Base-by-base conservation (phyloP, 2,329 filamentous ascomycete species). In the Aspergillus caelatus region DNA sequence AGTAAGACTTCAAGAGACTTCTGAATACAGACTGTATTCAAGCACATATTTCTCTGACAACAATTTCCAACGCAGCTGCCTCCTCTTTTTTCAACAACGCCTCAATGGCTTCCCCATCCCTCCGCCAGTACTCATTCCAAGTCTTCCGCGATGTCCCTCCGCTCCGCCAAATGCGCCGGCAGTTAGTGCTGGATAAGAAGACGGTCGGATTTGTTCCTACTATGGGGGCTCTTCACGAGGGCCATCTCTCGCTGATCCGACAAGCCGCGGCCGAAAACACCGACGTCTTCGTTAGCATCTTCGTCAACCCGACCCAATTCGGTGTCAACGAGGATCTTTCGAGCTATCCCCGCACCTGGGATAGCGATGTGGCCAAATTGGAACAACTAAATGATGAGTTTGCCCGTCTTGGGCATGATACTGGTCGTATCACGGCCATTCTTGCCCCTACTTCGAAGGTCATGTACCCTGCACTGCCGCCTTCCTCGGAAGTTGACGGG, bases 251-350 rank as follows among this genome's bases (percentile, higher is more conserved):
- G 4, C 86, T 99, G 26, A 91, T 97, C 72, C 91, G 92, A 63
- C 86, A 89, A 70, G 95, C 95, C 3, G 94, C 94, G 1, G 83
- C 84, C 55, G 92, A 96, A 72, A 95, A 93, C 80, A 90, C 91
- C 68, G 87, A 93, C 70, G 91, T 98, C 62, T 89, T 97, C 65
- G 91, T 99, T 61, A 93, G 91, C 75, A 90, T 98, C 70, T 99
- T 94, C 78, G 91, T 99, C 73, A 99, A 99, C 78, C 95, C 95
- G 4, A 95, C 95, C 1, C 95, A 99, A 79, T 99, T 99, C 75
- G 94, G 94, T 36, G 82, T 92, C 26, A 86, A 89, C 62, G 95
- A 99, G 78, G 95, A 99, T 75, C 84, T 99, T 23, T 87, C 86
- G 50, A 93, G 89, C 67, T 99, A 99, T 77, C 95, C 95, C 0